Base-by-base conservation (phyloP, 306 rosid genomes). In the Mimosa bimucronata region DNA sequence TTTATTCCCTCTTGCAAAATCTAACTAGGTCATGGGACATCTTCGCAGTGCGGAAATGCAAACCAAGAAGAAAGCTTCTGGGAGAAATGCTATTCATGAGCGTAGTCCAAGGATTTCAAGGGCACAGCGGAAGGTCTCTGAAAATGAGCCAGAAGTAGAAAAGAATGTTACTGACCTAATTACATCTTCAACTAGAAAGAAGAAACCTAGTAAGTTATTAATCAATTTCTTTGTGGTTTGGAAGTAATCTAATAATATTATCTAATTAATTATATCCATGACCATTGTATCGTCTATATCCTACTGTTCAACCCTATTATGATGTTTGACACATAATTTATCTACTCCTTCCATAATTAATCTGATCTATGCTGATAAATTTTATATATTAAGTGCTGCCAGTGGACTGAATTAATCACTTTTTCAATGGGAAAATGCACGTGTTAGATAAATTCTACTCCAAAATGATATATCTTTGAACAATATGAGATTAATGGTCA, bases 131-230 rank as follows among this genome's bases (percentile, higher is more conserved):
- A 91, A 85, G 85, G 42, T 71, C 50, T 79, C 86, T 73, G 88
- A 78, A 68, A 86, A 77, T 58, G 83, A 52, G 38, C 88, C 82
- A 81, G 88, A 73, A 23, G 66, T 80, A 30, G 90, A 87, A 57
- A 87, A 75, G 81, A 91, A 89, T 55, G 86, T 83, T 25, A 75
- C 86, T 25, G 89, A 89, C 72, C 73, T 89, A 65, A 89, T 91
- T 23, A 83, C 91, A 62, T 91, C 95, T 62, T 89, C 95, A 18
- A 72, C 82, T 57, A 84, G 90, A 76, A 91, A 87, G 87, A 90
- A 83, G 60, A 80, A 69, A 16, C 55, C 37, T n/a, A 75, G 92
- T 91, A 87, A 67, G 90, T 76, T 55, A 25, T 46, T 73, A 48
- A 46, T 6, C 53, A 9, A 60, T 28, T 34, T 16, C 2, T 48